Evolutionary conservation across 345 rosid genomes (phyloP).

Genomic region (Gossypium turneri): DNA sequence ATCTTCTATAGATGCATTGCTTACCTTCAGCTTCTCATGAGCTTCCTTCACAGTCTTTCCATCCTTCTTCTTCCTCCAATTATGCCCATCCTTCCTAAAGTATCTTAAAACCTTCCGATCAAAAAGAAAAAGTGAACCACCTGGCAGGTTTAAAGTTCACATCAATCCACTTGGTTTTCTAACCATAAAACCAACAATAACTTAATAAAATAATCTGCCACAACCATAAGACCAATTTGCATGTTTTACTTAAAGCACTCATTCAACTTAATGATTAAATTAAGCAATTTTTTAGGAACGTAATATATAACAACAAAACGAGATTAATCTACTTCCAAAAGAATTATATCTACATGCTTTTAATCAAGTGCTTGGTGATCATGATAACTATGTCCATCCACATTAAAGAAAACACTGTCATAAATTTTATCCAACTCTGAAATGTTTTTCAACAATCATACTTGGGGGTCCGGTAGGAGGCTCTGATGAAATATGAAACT

Average conservation of each 20-base stretch:
- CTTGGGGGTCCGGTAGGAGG: constrained; percentile 75
- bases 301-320: neutral
- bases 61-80: constrained; percentile 90
- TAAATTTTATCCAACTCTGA: neutral
- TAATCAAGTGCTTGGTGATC: neutral
- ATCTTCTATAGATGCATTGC: constrained; percentile 15
- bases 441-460: constrained; percentile 31
- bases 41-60: constrained; percentile 92
- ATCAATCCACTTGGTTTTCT: constrained; percentile 18
- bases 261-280: neutral
- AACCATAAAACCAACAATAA: neutral
- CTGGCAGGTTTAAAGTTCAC: constrained; percentile 35
- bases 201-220: neutral
- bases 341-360: neutral
- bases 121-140: constrained; percentile 93
- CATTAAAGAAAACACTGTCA: neutral
- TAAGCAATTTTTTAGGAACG: neutral
- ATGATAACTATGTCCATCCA: neutral
- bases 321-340: neutral
- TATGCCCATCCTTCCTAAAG: constrained; percentile 91
- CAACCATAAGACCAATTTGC: neutral
- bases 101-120: constrained; percentile 83
- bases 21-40: constrained; percentile 84
- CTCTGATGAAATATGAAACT: constrained; percentile 51
- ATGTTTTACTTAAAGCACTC: neutral